Evolutionary conservation across 2,329 filamentous ascomycete genomes (phyloP), one percentile per base, ranked within the genome.

Genomic region (Botrytis galanthina): DNA sequence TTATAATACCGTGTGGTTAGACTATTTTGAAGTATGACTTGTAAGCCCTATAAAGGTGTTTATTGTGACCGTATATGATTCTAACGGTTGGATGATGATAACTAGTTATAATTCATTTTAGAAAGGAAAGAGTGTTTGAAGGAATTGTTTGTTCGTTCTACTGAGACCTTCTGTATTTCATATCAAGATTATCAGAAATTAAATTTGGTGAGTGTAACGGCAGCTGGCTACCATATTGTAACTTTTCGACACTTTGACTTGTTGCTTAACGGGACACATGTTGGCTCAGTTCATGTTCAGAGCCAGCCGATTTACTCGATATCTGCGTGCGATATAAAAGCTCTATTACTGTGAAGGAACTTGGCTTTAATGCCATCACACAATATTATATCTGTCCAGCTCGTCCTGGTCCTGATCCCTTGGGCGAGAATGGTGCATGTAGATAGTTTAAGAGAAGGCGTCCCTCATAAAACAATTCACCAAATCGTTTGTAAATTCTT

Each of bases 401-500:
- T 51, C 26, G 48, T 16, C 12, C 48, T n/a, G 48, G 1, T 48
- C 1, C 9, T 1, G 37, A 9, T 39, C 37, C 4, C 26, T 6
- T 14, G 12, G 6, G 26, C 48, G 12, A 51, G 2, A 51, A 51
- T 16, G 16, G 4, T 26, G 26, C 12, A 51, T n/a, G 2, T n/a
- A 12, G 48, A 0, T 0, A n/a, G 48, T n/a, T n/a, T 16, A 7
- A 14, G 6, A 16, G 48, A n/a, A 51, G 12, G 1, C 2, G 4
- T 51, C 22, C 10, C 22, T 51, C 22, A 26, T 4, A 1, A 51
- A 12, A 26, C 1, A 4, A 51, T n/a, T 14, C 4, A 51, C 5
- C 22, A 51, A n/a, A 26, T n/a, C 10, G 12, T n/a, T 51, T 51
- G 26, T 51, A 14, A n/a, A n/a, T 51, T 51, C 37, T 39, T 39